These are phyloP conservation scores for Viridothelium virens DNA, from an alignment of 495 filamentous ascomycete genomes.

Conservation along the genomic window DNA sequence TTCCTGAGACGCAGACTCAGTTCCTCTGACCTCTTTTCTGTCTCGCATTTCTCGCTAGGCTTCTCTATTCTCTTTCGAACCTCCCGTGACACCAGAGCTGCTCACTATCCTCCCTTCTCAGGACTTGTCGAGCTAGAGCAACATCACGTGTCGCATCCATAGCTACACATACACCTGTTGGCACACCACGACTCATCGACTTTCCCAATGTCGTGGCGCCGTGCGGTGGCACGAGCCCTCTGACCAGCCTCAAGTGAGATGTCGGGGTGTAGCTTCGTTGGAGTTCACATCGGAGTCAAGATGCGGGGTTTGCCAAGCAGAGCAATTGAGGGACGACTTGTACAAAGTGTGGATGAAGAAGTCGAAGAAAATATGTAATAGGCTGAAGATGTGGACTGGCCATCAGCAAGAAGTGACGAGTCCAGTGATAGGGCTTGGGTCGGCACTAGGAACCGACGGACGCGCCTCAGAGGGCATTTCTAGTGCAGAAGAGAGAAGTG, in stretches of 20 bases:
- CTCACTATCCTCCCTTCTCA: neutral
- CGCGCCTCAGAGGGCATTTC: neutral
- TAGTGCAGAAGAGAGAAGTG: neutral
- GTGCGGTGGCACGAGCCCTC: neutral
- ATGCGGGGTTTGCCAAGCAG: neutral
- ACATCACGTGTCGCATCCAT: conserved; percentile 16
- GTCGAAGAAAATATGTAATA: neutral
- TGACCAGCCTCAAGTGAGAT: neutral
- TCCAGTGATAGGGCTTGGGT: too few relatives aligned
- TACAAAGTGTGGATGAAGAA: neutral
- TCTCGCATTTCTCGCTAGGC: too few relatives aligned
- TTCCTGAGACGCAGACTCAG: too few relatives aligned
- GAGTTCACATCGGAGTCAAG: neutral
- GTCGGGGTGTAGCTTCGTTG: neutral
- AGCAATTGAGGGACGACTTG: neutral
- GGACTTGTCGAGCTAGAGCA: neutral
- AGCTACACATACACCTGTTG: conserved; percentile 16
- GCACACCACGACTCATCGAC: conserved; percentile 13
- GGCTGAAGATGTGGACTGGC: neutral
- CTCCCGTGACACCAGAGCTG: neutral
- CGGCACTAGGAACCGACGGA: too few relatives aligned
- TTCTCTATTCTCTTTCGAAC: neutral
- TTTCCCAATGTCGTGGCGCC: conserved; percentile 15
- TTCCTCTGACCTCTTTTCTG: too few relatives aligned
- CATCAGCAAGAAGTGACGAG: too few relatives aligned